Evolutionary conservation across 306 rosid species (phyloP).

Genomic region (Vachellia pachyceras): DNA sequence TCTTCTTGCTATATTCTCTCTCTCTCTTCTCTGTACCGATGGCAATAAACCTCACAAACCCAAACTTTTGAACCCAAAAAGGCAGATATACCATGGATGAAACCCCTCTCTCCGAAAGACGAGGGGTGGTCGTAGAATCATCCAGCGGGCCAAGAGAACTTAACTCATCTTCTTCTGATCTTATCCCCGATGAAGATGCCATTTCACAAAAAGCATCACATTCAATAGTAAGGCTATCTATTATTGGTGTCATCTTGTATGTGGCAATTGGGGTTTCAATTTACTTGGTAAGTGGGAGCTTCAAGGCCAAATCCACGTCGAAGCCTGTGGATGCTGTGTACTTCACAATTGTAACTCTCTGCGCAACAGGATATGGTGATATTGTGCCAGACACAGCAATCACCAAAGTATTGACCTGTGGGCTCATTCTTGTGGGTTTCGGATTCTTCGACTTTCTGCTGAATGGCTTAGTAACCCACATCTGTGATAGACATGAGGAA

Average conservation of each 20-base stretch:
- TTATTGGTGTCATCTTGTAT: slow-evolving; percentile 50
- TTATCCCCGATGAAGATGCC: slow-evolving; percentile 44
- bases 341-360: slow-evolving; percentile 71
- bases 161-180: slow-evolving; percentile 40
- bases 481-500: slow-evolving; percentile 70
- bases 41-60: too few species aligned
- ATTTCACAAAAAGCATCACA: slow-evolving; percentile 29
- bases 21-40: too few species aligned
- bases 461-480: slow-evolving; percentile 61
- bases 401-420: slow-evolving; percentile 65
- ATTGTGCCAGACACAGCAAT: slow-evolving; percentile 64
- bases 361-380: slow-evolving; percentile 83
- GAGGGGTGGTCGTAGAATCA: slow-evolving; percentile 24
- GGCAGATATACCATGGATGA: slow-evolving; percentile 51
- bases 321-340: slow-evolving; percentile 67
- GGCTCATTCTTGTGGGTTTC: slow-evolving; percentile 71
- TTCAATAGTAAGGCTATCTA: slow-evolving; percentile 48
- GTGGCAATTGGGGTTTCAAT: slow-evolving; percentile 52
- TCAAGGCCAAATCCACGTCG: slow-evolving; percentile 51
- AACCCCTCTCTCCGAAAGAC: slow-evolving; percentile 44
- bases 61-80: not conserved
- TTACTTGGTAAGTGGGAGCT: slow-evolving; percentile 46
- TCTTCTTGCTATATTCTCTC: too few species aligned
- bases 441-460: slow-evolving; percentile 62
- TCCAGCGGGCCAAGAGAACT: slow-evolving; percentile 37